These are phyloP conservation scores for Floccularia luteovirens DNA, from an alignment of 768 basidiomycete species.

Conservation along the genomic window DNA sequence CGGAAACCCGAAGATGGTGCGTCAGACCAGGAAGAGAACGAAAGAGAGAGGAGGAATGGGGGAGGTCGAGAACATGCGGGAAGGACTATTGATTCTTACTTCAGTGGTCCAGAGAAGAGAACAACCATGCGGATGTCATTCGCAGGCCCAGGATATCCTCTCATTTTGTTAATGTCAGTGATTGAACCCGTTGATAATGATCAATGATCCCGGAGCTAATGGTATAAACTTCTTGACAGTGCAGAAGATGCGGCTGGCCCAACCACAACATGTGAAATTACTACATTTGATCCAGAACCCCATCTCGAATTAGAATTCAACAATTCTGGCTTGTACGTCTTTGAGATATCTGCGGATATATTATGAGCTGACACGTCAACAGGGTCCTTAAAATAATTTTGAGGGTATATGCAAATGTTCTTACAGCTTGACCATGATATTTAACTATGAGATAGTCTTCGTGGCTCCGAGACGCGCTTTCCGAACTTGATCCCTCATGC, in stretches of 20 bases:
- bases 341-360: background rate
- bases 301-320: conserved; percentile 77
- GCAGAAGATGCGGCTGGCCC: conserved; percentile 77
- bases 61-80: conserved; percentile 16
- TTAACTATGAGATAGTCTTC: conserved; percentile 45
- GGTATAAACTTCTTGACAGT: conserved; percentile 22
- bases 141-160: conserved; percentile 66
- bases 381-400: conserved; percentile 81
- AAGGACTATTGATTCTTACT: conserved; percentile 49
- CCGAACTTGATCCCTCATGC: conserved; percentile 85
- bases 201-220: conserved; percentile 1
- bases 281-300: conserved; percentile 80
- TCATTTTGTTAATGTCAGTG: conserved; percentile 73
- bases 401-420: conserved; percentile 38
- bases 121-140: conserved; percentile 88
- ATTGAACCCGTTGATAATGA: background rate
- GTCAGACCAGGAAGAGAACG: conserved; percentile 31
- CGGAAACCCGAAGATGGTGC: conserved; percentile 37
- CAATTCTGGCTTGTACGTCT: conserved; percentile 47
- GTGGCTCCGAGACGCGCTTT: conserved; percentile 89
- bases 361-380: background rate
- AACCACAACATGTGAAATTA: conserved; percentile 81
- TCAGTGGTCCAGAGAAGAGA: conserved; percentile 48
- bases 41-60: conserved; percentile 25
- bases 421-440: background rate